Percentiles rank a stretch among this genome's conserved stretches.
phyloP scores from a whole-genome alignment of 2,329 filamentous ascomycete genomes.

The Calonectria pteridis region DNA sequence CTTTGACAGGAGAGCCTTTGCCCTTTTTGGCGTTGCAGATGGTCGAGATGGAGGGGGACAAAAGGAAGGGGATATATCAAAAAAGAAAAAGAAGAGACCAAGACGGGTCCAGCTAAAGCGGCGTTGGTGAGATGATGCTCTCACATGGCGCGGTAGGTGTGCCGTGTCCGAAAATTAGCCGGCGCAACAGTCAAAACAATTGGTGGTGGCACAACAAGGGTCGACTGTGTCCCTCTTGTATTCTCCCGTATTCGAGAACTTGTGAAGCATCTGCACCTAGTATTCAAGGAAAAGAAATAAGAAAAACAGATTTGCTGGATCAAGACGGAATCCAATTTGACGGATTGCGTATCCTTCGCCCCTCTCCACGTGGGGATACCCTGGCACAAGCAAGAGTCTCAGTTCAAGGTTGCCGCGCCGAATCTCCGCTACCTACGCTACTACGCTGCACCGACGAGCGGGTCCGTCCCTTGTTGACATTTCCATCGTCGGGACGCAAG shows the following conservation, averaged over 20 bases:
- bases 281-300: neutral
- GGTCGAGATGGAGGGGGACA: slow-evolving; percentile 14
- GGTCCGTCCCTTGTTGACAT: neutral
- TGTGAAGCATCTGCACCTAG: neutral
- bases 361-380: slow-evolving; percentile 5
- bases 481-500: neutral
- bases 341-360: neutral
- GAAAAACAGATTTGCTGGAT: neutral
- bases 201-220: neutral
- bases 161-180: slow-evolving; percentile 31
- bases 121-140: slow-evolving; percentile 10
- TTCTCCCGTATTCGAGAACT: neutral
- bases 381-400: neutral
- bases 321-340: neutral
- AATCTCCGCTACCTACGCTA: neutral
- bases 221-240: neutral
- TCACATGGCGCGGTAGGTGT: slow-evolving; percentile 8
- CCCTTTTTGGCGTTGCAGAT: neutral
- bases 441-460: neutral
- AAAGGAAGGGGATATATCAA: slow-evolving; percentile 16
- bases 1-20: neutral
- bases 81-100: slow-evolving; percentile 13
- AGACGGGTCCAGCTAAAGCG: slow-evolving; percentile 6
- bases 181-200: slow-evolving; percentile 25
- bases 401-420: neutral